Evolutionary conservation across 306 rosid species (phyloP), one percentile per base, ranked within the genome.

Genomic region (Castanea mollissima): DNA sequence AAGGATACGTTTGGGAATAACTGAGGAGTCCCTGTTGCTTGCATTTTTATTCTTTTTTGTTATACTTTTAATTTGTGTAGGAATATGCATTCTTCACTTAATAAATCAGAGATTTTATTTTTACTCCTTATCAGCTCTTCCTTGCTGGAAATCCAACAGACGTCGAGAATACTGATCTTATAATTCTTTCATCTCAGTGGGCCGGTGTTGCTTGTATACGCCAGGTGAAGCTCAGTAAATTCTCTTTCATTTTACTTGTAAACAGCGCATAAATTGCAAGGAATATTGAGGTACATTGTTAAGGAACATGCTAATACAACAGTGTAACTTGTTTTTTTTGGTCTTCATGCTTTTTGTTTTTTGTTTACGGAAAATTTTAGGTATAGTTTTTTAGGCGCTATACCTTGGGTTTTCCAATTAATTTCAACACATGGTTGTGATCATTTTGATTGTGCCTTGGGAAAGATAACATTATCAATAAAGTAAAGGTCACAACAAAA

Each of bases 141-240:
- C 86, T 85, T 80, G 86, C 82, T 73, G 91, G 92, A 69, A 83
- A 74, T 76, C 92, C 91, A 46, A 75, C 88, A 63, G 81, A 80
- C 64, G 85, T 65, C 14, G 97, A 92, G 83, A 89, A 86, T 67
- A 63, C 77, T 80, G 97, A 87, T 86, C 91, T 90, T 80, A 79
- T 95, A 70, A 91, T 92, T 86, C 94, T 91, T 67, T 89, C 99
- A 34, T 92, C 97, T 49, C 92, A 87, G 72, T 91, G 99, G 99
- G 97, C 99, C 3, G 99, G 99, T 73, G 81, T 86, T 82, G 91
- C 91, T 44, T 84, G 79, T 80, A 88, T 83, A 76, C 91, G 92
- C 65, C 94, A 92, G 97, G 99, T 92, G 84, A 90, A 88, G 32
- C 71, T 59, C 68, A 49, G 71, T 27, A 72, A 8, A 23, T 35